These are phyloP conservation scores for Phytophthora cactorum DNA, from an alignment of 352 stramenopile genomes.

Conservation along the genomic window DNA sequence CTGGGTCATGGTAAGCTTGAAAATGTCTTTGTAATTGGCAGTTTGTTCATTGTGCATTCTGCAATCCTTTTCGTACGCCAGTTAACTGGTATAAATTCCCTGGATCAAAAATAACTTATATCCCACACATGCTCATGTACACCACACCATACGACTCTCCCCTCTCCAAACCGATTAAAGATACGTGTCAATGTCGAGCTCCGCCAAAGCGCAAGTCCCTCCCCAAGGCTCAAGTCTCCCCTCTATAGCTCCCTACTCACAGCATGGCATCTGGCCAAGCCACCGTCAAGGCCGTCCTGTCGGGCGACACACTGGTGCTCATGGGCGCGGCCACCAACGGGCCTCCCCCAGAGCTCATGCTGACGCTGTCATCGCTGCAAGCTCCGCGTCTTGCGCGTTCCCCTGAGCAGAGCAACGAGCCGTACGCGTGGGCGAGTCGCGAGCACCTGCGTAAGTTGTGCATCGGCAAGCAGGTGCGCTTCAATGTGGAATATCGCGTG, in stretches of 20 bases:
- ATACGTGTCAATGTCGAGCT: constrained; percentile 20
- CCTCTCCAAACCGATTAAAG: constrained; percentile 3
- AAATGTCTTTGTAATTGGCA: too few species aligned
- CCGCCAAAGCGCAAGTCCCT: constrained; percentile 7
- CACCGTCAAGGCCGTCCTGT: constrained; percentile 97
- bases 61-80: too few species aligned
- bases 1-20: too few species aligned
- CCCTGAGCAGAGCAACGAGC: constrained; percentile 77
- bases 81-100: too few species aligned
- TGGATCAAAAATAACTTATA: too few species aligned
- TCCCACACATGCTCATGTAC: too few species aligned
- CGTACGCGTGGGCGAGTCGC: constrained; percentile 95
- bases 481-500: constrained; percentile 95
- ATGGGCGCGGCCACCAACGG: constrained; percentile 88
- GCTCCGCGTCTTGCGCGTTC: constrained; percentile 91
- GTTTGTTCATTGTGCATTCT: too few species aligned
- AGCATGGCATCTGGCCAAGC: constrained; percentile 86
- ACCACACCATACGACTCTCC: too few species aligned
- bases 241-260: background rate
- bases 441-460: constrained; percentile 96
- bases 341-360: constrained; percentile 94
- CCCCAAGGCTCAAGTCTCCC: constrained; percentile 7
- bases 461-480: constrained; percentile 96
- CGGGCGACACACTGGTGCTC: constrained; percentile 97
- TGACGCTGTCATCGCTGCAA: constrained; percentile 96